Base-by-base conservation (phyloP, 75 land plant species). In the Picea sitchensis region DNA sequence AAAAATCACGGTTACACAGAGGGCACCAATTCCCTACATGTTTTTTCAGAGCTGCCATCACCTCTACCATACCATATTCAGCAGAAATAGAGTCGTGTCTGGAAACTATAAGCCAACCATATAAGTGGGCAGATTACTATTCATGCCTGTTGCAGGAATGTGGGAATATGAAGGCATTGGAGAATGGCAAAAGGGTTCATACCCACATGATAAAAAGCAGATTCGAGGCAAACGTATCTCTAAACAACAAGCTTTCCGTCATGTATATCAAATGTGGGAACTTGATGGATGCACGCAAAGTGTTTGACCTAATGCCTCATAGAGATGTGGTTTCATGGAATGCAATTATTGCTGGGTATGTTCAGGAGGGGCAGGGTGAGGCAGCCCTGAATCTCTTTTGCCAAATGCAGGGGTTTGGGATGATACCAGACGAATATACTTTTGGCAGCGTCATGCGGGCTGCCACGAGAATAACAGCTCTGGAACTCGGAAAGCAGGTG, bases 201-300 rank as follows among this genome's bases (percentile, higher is more conserved):
- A 65, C 80, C 65, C 87, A 84, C 59, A 82, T 92, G 17, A 73
- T 91, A 44, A 77, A 81, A 41, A 59, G 58, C 75, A 89, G 93
- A 13, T 59, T 85, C 32, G 47, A 76, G 5, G 59, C 56, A 18
- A 57, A 72, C 26, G 62, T 73, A 56, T 82, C 80, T 64, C 51
- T 92, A 73, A 74, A 34, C 14, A 92, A 87, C 67, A 85, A 91
- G 1, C 73, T 90, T 60, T 77, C 89, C 38, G 83, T 86, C 80
- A 91, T 92, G 93, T 92, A 92, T 51, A 58, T 77, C 31, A 88
- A 85, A 14, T 91, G 93, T 78, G 91, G 91, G 5, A 30, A 47
- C 31, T 20, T 92, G 64, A 86, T 78, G 23, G 72, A 78, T 23
- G 91, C 91, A 20, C 63, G 79, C 71, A 63, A 59, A 31, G 61